Evolutionary conservation across 768 basidiomycete genomes (phyloP), one percentile per base, ranked within the genome.

Genomic region (Suillus spraguei): DNA sequence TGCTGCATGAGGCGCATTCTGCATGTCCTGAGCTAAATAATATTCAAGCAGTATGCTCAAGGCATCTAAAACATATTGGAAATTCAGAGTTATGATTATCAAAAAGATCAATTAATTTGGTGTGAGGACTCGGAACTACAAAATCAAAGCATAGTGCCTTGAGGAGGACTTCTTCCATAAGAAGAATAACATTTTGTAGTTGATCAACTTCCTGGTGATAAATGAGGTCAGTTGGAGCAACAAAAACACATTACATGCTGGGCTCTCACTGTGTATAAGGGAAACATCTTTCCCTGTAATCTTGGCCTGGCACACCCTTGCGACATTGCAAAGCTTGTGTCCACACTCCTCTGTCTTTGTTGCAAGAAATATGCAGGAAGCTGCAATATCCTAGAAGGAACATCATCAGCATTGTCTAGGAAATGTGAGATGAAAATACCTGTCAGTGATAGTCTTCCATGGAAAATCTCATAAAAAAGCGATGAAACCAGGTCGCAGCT

Each of bases 261-360:
- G 85, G 74, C 86, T 87, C 61, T 91, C 89, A 49, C 82, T 79
- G 8, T 85, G 78, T 52, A 90, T 84, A 52, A 83, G 80, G 11
- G 78, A 76, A 41, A 86, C 78, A 61, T 91, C 88, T 6, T 74
- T 73, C 58, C 82, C 83, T 24, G 79, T 78, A 41, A 88, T 80
- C 77, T 94, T 94, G 39, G 90, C 83, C 69, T 86, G 85, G 67
- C 84, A 88, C 13, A 94, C 84, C 66, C 84, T 83, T 10, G 93
- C 90, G 32, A 94, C 91, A 69, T 95, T 92, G n/a, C 89, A 82
- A 16, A 95, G 82, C 71, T 94, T 95, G 59, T 92, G 81, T 39
- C 91, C 91, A 67, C 91, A 94, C 75, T 95, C 93, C 73, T 95
- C 93, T 1, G 92, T 94, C 74, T 95, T 95, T n/a, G 93, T 93